Conservation (phyloP, 2,329 filamentous ascomycete species). For the Xylaria hypoxylon region DNA sequence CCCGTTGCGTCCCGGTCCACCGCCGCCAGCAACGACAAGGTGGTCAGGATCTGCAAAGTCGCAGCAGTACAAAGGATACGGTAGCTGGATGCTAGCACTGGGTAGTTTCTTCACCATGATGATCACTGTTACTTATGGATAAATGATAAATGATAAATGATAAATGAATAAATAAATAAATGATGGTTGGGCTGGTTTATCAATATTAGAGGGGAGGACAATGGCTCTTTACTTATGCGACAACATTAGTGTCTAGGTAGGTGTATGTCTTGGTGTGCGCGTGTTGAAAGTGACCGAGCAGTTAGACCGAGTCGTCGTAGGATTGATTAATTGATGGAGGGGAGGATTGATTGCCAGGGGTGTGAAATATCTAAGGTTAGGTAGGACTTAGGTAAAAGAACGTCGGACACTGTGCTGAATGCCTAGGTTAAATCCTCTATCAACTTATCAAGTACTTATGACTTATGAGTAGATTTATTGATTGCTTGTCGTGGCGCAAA, state of each 20-base stretch:
- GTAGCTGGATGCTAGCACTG: slow-evolving; percentile 73
- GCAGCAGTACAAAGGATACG: slow-evolving; percentile 87
- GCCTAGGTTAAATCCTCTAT: too few relatives aligned
- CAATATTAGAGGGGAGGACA: slow-evolving; percentile 16
- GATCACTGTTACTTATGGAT: slow-evolving; percentile 34
- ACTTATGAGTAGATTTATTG: not conserved
- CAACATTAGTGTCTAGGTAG: slow-evolving; percentile 13
- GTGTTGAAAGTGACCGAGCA: too few relatives aligned
- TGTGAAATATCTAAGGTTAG: too few relatives aligned
- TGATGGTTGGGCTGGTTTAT: slow-evolving; percentile 17
- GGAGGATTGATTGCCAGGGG: slow-evolving; percentile 3
- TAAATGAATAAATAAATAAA: too few relatives aligned
- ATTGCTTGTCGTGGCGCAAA: not conserved
- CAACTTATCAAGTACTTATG: not conserved
- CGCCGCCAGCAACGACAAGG: slow-evolving; percentile 87
- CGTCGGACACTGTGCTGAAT: slow-evolving; percentile 1
- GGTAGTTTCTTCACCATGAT: slow-evolving; percentile 55
- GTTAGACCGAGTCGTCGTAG: too few relatives aligned
- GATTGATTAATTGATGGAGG: too few relatives aligned
- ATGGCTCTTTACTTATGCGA: slow-evolving; percentile 21
- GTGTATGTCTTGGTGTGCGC: not conserved
- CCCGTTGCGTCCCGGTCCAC: slow-evolving; percentile 82
- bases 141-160: too few relatives aligned
- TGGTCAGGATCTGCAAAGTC: slow-evolving; percentile 85
- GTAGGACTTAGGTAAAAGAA: too few relatives aligned